Evolutionary conservation across 1,284 basidiomycete genomes (phyloP), one percentile per base, ranked within the genome.

Genomic region (Ustilago trichophora): DNA sequence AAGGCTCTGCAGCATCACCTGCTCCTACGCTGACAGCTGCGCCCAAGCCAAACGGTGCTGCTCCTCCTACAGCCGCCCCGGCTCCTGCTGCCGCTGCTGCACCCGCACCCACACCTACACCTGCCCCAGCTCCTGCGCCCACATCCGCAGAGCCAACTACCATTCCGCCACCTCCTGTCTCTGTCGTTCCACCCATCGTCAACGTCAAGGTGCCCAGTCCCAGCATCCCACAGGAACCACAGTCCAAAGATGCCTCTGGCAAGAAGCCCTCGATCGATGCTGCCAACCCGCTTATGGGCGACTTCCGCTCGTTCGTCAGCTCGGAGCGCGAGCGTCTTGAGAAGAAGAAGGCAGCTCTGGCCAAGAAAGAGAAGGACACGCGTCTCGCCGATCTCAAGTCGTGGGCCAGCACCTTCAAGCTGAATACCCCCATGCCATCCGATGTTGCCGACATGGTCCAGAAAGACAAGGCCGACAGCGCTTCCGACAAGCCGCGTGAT

Each of bases 371-470:
- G 82, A 92, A 93, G 88, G 91, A 94, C 80, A 92, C 90, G 77
- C 88, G 90, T 50, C 88, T 97, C 83, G 90, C 92, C 11, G 94
- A 98, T 45, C 85, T 98, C 44, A 87, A 93, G 80, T 90, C 90
- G 82, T 98, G 97, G 84, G 92, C 91, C 72, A 87, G 91, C 80
- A 90, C 84, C 68, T 98, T 98, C 88, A 96, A 95, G 91, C 88
- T 96, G 48, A 94, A 93, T 79, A 90, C 93, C 78, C 91, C 93
- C 8, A 91, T 97, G 69, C 94, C 93, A 11, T 90, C 92, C 40
- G 95, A 98, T 81, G 87, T 98, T 48, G 89, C 96, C n/a, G 87
- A 90, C 5, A 93, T 66, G 53, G 58, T 59, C 45, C 58, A 65
- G 36, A 67, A 68, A 50, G 71, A 73, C 42, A 74, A 77, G 27